These are phyloP conservation scores for Hygrophoropsis aurantiaca DNA, from an alignment of 768 basidiomycete species.

Conservation along the genomic window DNA sequence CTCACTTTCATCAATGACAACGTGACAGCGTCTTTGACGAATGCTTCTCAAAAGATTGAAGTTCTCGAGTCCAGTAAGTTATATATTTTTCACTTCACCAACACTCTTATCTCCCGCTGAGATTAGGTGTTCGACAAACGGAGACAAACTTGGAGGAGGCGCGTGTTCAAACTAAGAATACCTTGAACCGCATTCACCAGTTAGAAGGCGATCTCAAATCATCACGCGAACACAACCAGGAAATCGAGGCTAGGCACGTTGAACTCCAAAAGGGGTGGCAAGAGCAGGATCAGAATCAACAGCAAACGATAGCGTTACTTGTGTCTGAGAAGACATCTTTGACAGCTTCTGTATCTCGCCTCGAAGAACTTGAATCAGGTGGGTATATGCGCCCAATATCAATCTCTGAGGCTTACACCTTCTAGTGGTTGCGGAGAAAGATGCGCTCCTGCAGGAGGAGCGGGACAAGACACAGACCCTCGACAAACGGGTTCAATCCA, in stretches of 20 bases:
- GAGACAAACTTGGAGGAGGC: constrained; percentile 31
- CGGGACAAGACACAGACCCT: constrained; percentile 39
- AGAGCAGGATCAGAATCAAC: constrained; percentile 52
- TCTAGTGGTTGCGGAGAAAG: constrained; percentile 45
- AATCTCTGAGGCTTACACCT: constrained; percentile 5
- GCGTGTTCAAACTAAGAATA: constrained; percentile 25
- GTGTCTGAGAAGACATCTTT: constrained; percentile 72
- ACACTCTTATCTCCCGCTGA: not conserved
- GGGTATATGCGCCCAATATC: constrained; percentile 17
- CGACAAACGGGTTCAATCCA: constrained; percentile 39
- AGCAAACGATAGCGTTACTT: constrained; percentile 73
- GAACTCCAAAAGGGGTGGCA: constrained; percentile 18
- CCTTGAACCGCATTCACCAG: constrained; percentile 31
- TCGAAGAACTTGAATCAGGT: constrained; percentile 66
- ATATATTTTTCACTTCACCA: constrained; percentile 2
- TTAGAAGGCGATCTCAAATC: constrained; percentile 25
- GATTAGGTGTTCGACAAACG: constrained; percentile 6
- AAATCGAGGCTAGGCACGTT: constrained; percentile 12
- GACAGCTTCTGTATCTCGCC: constrained; percentile 53
- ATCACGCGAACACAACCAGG: constrained; percentile 14
- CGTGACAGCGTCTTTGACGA: constrained; percentile 11
- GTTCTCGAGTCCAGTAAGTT: constrained; percentile 22
- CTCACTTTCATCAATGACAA: constrained; percentile 13
- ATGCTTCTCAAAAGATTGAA: constrained; percentile 5
- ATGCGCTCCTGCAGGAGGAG: constrained; percentile 43